Conservation (phyloP, 1,284 basidiomycete genomes). For the Amylostereum areolatum region DNA sequence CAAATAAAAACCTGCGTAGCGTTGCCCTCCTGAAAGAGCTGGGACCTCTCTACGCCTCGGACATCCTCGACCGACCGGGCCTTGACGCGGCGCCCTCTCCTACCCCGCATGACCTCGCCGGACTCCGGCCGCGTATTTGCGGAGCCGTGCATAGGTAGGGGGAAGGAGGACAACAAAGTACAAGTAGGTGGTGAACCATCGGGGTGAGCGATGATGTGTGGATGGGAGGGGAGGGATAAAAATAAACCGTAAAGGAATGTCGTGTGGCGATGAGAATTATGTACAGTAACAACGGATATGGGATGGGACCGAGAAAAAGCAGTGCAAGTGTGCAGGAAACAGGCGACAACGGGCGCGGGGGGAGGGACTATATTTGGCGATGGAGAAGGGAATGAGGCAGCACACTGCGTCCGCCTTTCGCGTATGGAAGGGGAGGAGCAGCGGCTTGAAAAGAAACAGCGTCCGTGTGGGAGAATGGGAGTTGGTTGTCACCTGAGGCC, state of each 20-base stretch:
- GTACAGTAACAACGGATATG: slow-evolving; percentile 10
- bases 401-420: not conserved
- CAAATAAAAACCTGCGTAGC: not conserved
- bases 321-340: slow-evolving; percentile 6
- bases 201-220: slow-evolving; percentile 16
- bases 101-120: slow-evolving; percentile 51
- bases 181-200: slow-evolving; percentile 10
- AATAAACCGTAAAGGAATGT: slow-evolving; percentile 11
- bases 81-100: slow-evolving; percentile 67
- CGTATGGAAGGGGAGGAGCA: slow-evolving; percentile 15
- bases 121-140: slow-evolving; percentile 17
- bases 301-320: slow-evolving; percentile 7
- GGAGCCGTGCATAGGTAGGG: slow-evolving; percentile 41
- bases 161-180: slow-evolving; percentile 58
- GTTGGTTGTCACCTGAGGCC: slow-evolving; percentile 17
- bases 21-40: not conserved
- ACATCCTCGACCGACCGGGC: slow-evolving; percentile 13
- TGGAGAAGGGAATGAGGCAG: slow-evolving; percentile 16
- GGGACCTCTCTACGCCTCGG: slow-evolving; percentile 3
- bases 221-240: slow-evolving; percentile 21
- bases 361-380: slow-evolving; percentile 15
- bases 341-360: slow-evolving; percentile 29
- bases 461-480: slow-evolving; percentile 54
- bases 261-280: slow-evolving; percentile 1
- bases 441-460: slow-evolving; percentile 54